Evolutionary conservation across 2,329 filamentous ascomycete genomes (phyloP), one percentile per base, ranked within the genome.

Genomic region (Alternaria sp.): DNA sequence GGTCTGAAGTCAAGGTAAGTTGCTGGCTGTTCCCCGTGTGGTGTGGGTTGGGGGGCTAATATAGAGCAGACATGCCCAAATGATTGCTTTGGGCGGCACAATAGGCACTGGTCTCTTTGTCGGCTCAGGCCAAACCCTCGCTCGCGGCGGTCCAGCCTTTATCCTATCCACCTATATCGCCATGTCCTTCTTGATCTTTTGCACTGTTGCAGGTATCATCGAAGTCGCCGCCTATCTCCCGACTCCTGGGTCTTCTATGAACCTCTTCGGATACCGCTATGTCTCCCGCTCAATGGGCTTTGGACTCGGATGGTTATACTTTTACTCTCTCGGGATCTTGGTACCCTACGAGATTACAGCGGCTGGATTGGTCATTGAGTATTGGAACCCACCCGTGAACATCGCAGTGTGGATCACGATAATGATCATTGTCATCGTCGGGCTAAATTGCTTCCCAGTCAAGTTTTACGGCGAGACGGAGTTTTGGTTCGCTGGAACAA

Each of bases 71-170:
- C 81, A 61, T 80, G 81, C 66, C 81, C 84, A 87, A 74, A 87
- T 87, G 85, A 87, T 87, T 74, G 84, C 85, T 60, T 85, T 87
- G n/a, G 85, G 85, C 65, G 85, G 85, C 54, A 85, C 85, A 16
- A 87, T 87, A 59, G 85, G 85, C 67, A 86, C 85, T 62, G 85
- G 85, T 76, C 85, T 87, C 76, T 87, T 87, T 72, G 85, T 87
- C 64, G 85, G 85, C 60, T 85, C 83, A 25, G 85, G 85, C 63
- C 74, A 79, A 63, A 85, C 85, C 22, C 77, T 87, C 80, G 55
- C 63, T 52, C 71, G 71, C 30, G 70, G 71, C 27, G 72, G 72
- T 14, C 72, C 72, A 40, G 72, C 69, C 16, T 72, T 72, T 51
- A 71, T 74, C 41, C 49, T 73, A 27, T 28, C 74, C 73, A 70